A percentile compares a stretch with the other conserved stretches of the same genome.
Evolutionary conservation across 176 grass and related monocot genomes (phyloP).

Genomic region (Alopecurus myosuroides): DNA sequence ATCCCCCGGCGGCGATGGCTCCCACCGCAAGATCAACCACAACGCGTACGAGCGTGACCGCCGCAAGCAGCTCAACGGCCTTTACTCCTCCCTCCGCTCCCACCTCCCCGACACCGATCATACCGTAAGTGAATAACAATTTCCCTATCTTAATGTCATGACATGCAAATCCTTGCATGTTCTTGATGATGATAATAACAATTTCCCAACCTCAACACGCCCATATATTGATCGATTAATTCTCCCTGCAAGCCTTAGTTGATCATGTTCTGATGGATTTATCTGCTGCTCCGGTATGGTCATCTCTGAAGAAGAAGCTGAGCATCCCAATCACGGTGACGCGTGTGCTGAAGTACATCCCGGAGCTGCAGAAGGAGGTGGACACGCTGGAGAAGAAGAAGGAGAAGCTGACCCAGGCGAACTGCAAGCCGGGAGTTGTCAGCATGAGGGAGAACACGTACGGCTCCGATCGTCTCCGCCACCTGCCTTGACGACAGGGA

Average conservation of each 20-base stretch:
- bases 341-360: constrained; percentile 70
- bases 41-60: constrained; percentile 94
- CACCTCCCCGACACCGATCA: constrained; percentile 66
- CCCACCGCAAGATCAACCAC: constrained; percentile 66
- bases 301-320: constrained; percentile 93
- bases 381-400: constrained; percentile 48
- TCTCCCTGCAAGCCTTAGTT: background rate
- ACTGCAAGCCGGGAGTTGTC: constrained; percentile 24
- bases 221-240: background rate
- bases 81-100: constrained; percentile 66
- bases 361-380: constrained; percentile 72
- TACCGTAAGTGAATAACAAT: constrained; percentile 33
- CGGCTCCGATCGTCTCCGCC: constrained; percentile 46
- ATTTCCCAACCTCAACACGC: background rate
- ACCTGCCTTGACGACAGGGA: constrained; percentile 54
- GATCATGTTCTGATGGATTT: too few relatives aligned
- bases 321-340: constrained; percentile 79
- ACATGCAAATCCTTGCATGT: too few relatives aligned
- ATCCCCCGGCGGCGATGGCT: constrained; percentile 19
- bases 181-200: too few relatives aligned
- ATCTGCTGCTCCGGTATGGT: too few relatives aligned
- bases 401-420: constrained; percentile 39
- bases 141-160: too few relatives aligned
- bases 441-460: background rate
- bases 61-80: constrained; percentile 80